Evolutionary conservation across 345 rosid species (phyloP).

Genomic region (Eucalyptus regnans): DNA sequence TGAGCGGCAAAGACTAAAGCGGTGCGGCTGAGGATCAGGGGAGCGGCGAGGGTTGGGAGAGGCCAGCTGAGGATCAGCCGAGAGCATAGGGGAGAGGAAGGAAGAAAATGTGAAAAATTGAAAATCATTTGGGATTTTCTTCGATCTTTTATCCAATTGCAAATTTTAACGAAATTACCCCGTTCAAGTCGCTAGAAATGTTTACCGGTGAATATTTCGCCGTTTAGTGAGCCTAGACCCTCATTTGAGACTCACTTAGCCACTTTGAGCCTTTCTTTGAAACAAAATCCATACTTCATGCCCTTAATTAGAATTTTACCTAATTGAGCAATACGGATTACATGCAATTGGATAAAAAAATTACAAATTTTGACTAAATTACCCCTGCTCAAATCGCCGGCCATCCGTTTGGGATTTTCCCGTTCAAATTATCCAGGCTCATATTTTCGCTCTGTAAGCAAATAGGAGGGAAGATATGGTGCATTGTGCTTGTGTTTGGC

Average conservation of each 20-base stretch:
- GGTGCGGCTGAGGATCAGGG: no score
- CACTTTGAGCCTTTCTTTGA: rapidly evolving
- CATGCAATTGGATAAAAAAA: no score
- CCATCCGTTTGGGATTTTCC: no score
- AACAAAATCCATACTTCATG: rapidly evolving
- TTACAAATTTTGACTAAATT: no score
- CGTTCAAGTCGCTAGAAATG: rapidly evolving
- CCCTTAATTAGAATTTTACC: rapidly evolving
- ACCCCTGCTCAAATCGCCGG: no score
- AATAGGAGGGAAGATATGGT: neutral
- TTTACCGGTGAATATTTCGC: rapidly evolving
- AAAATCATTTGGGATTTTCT: no score
- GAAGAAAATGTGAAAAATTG: no score
- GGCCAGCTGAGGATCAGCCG: rapidly evolving
- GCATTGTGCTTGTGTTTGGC: neutral
- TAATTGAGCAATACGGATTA: rapidly evolving
- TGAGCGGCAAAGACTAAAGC: no score
- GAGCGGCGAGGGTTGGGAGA: rapidly evolving
- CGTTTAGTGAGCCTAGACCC: rapidly evolving
- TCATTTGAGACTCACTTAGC: no score
- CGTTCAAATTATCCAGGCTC: neutral
- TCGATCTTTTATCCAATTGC: no score
- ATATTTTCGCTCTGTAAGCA: neutral
- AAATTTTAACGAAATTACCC: no score
- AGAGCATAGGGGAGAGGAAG: no score